Conservation (phyloP, 176 grass and related monocot species). For the Aegilops sharonensis region DNA sequence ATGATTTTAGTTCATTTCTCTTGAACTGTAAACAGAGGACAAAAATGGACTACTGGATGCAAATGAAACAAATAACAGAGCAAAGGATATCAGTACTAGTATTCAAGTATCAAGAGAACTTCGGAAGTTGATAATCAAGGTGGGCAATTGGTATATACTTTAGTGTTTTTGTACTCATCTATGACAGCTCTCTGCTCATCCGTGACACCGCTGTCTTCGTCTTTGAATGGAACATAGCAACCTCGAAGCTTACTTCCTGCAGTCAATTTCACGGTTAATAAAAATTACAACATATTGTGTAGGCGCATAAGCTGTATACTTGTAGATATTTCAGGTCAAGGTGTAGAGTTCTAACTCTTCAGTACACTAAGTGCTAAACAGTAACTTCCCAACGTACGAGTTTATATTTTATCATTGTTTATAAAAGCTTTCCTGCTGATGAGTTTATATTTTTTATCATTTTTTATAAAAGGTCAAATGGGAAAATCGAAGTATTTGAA, state of each 20-base stretch:
- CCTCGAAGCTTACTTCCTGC: slow-evolving; percentile 44
- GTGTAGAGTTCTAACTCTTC: background rate
- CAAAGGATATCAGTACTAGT: background rate
- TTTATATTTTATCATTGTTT: background rate
- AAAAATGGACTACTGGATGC: slow-evolving; percentile 13
- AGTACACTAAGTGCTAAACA: background rate
- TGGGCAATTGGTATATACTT: slow-evolving; percentile 21
- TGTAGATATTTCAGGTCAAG: background rate
- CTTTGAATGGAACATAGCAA: slow-evolving; percentile 48
- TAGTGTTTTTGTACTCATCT: slow-evolving; percentile 25
- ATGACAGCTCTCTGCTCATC: slow-evolving; percentile 27
- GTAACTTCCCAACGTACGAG: background rate
- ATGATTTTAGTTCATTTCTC: background rate
- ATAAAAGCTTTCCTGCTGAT: background rate
- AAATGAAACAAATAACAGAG: background rate
- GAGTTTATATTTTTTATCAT: slow-evolving; percentile 19
- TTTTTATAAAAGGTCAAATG: background rate
- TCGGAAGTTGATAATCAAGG: background rate
- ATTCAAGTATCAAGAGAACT: background rate
- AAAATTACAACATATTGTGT: background rate
- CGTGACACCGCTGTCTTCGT: slow-evolving; percentile 22
- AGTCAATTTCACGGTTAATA: slow-evolving; percentile 23
- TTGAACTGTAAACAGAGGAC: background rate
- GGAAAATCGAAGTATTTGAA: slow-evolving; percentile 5
- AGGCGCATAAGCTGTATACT: background rate